Base-by-base conservation (phyloP, 805 yeast genomes). In the Candida alai region DNA sequence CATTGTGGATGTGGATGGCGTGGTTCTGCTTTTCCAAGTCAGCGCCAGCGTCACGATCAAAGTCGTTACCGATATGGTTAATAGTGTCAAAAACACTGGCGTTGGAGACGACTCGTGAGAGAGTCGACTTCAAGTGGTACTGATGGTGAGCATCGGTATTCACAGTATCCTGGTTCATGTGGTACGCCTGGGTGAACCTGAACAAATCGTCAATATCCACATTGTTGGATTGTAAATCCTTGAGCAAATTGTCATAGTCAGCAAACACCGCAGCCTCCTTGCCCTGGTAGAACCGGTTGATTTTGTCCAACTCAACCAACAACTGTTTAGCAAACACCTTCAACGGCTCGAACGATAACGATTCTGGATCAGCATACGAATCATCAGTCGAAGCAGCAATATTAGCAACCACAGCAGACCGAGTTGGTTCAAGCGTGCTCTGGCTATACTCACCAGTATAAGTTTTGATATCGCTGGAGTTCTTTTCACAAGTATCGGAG, bases 221-320 rank as follows among this genome's bases (percentile, higher is more conserved):
- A 25, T 49, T 43, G 44, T 56, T 51, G 16, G 47, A 40, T 35
- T 56, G 69, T 34, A 78, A 60, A 47, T 78, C 82, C 36, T 58
- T 52, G 19, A 72, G 50, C 37, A 78, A 59, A 19, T 62, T 54
- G 29, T 69, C 72, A 47, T 65, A 74, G 33, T 69, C 71, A 5
- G 42, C 47, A 39, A 64, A 69, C 14, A 76, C 58, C 37, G 67
- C 70, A 1, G 58, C 48, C 46, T 78, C 80, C 33, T 68, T 70
- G 12, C 45, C 37, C 25, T 58, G 55, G 51, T 71, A 79, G 41
- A 79, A 79, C 6, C 52, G 60, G 47, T 75, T 77, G 37, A 79
- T 67, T 44, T 74, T 77, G 16, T 44, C 41, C 36, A 76, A 60
- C 46, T 79, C 82, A n/a, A 49, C 54, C 18, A 62, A 46, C 32